Evolutionary conservation across 2,329 filamentous ascomycete species (phyloP), one percentile per base, ranked within the genome.

Genomic region (Orbilia blumenaviensis): DNA sequence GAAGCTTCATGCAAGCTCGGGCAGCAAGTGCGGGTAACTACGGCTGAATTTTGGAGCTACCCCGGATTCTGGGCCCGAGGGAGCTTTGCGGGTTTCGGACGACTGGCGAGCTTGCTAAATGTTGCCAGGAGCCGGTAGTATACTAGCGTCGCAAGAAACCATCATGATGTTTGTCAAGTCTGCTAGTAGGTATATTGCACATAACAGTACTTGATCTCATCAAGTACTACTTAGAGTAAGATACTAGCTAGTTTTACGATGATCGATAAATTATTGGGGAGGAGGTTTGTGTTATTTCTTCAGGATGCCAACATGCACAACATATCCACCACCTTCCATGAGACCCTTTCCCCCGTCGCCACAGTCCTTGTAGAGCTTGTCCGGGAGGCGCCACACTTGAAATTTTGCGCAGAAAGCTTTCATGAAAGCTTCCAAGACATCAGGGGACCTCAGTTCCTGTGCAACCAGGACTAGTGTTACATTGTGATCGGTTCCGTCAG

Each of bases 371-470:
- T 96, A 81, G 36, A 88, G 82, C 36, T 85, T 83, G 80, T 93
- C 90, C 0, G 89, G 88, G 4, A 97, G 83, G 69, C 92, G 87
- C 92, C 93, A 98, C 6, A 91, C 89, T 9, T 85, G 85, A 80
- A 98, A 98, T 7, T 82, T 81, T 32, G 81, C 81, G 74, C 88
- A 83, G 78, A 97, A 94, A 62, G 88, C 87, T 77, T 85, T 85
- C 56, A 97, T 83, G 92, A 94, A 98, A 12, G 86, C 84, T 80
- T 94, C 90, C 79, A 98, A 95, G 4, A 98, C 92, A 34, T 94
- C 91, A 1, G 92, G 88, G 27, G 92, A 90, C 29, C 95, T 89
- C 56, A 97, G 87, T 83, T 98, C 94, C 84, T 98, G 94, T 23
- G 92, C 94, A 60, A 98, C 87, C 4, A 98, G 83, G 81, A 92